Evolutionary conservation across 106 monocot species (phyloP).

Genomic region (Platanthera zijinensis): DNA sequence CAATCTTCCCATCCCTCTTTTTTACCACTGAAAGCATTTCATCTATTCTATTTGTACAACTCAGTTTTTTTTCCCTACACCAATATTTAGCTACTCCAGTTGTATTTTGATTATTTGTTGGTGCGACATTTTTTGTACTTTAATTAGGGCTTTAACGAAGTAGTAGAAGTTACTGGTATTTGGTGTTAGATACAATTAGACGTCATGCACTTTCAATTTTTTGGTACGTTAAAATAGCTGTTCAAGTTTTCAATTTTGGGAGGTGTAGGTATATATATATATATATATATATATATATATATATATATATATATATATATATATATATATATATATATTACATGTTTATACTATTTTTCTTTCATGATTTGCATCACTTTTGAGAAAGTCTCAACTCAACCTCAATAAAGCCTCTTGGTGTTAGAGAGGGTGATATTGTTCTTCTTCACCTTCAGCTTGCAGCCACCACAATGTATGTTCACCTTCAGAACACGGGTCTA

Average conservation of each 20-base stretch:
- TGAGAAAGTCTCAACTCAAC: accelerated
- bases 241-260: background rate
- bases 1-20: background rate
- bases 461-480: no score
- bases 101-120: background rate
- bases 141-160: background rate
- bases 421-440: no score
- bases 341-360: background rate
- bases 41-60: background rate
- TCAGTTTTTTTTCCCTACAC: background rate
- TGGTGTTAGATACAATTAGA: background rate
- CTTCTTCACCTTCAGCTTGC: no score
- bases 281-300: no score
- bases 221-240: background rate
- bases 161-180: background rate
- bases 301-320: no score
- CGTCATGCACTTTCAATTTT: background rate
- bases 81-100: background rate
- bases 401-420: no score
- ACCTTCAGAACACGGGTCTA: no score
- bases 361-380: no score
- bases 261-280: background rate
- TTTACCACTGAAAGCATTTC: background rate
- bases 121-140: background rate
- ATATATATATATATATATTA: no score